Conservation (phyloP, 768 basidiomycete species). For the Butyriboletus loyo region DNA sequence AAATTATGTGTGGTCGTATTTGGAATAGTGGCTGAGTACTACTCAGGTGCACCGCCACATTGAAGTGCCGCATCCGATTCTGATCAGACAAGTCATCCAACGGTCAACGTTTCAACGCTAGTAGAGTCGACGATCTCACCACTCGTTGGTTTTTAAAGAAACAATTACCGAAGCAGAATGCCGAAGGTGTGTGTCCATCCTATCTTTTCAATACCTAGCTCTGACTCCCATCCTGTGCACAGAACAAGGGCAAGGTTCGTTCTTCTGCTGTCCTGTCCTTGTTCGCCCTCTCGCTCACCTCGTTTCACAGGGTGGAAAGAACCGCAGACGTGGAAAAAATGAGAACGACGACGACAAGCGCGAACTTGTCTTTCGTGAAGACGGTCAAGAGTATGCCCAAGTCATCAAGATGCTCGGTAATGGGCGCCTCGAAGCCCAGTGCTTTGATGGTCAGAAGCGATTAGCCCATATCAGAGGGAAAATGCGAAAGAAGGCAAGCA, state of each 20-base stretch:
- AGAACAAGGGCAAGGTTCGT: conserved; percentile 31
- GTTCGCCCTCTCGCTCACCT: not conserved
- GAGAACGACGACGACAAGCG: conserved; percentile 99
- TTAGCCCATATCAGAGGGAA: conserved; percentile 98
- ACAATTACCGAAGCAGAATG: conserved; percentile 9
- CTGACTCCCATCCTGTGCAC: conserved; percentile 1
- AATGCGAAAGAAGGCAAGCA: conserved; percentile 95
- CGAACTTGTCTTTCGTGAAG: conserved; percentile 97
- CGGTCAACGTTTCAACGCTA: not conserved
- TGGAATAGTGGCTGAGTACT: too few species aligned
- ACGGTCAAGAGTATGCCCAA: conserved; percentile 98
- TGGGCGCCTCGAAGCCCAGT: conserved; percentile 91
- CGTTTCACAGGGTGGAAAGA: conserved; percentile 86
- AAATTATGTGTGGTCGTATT: too few species aligned
- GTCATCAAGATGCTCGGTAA: conserved; percentile 99
- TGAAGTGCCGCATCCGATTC: not conserved
- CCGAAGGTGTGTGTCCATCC: conserved; percentile 20
- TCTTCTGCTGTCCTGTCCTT: not conserved
- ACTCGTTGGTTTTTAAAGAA: not conserved
- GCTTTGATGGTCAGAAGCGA: conserved; percentile 98
- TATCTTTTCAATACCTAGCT: not conserved
- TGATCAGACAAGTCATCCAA: not conserved
- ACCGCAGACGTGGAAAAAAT: conserved; percentile 99
- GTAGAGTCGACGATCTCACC: not conserved
- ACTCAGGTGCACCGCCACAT: conserved; percentile 13